Evolutionary conservation across 768 basidiomycete genomes (phyloP).

Genomic region (Suillus variegatus): DNA sequence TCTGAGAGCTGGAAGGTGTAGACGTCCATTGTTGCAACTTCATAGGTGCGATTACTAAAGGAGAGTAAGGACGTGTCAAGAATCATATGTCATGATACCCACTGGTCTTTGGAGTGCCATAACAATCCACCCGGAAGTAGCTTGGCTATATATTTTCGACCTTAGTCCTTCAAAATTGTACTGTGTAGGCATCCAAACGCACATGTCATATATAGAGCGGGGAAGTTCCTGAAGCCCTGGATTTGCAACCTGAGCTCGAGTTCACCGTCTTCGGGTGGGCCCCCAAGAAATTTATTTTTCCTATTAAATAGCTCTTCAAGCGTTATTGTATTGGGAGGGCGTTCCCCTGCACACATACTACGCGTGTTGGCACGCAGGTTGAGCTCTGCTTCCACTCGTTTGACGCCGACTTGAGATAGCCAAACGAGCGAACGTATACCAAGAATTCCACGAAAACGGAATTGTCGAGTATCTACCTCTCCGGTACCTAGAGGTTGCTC

Average conservation of each 20-base stretch:
- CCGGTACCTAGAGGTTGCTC: constrained; percentile 39
- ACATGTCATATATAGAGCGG: constrained; percentile 45
- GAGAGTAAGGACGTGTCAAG: constrained; percentile 8
- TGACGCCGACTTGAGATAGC: constrained; percentile 49
- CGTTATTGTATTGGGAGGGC: constrained; percentile 30
- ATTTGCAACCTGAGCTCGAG: constrained; percentile 41
- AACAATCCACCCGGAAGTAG: constrained; percentile 31
- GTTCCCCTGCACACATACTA: constrained; percentile 21
- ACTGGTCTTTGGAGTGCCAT: constrained; percentile 33
- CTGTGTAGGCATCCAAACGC: constrained; percentile 9
- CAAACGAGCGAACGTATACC: constrained; percentile 46
- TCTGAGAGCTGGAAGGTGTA: constrained; percentile 42
- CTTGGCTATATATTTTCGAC: constrained; percentile 22
- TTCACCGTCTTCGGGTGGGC: constrained; percentile 16
- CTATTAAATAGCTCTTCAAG: constrained; percentile 37
- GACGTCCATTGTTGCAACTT: constrained; percentile 48
- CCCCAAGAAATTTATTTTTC: constrained; percentile 6
- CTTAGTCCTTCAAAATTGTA: background rate
- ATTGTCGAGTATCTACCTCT: constrained; percentile 26
- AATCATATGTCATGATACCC: constrained; percentile 9
- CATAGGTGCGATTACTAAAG: constrained; percentile 43
- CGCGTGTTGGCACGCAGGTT: constrained; percentile 38
- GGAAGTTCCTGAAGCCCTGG: constrained; percentile 40
- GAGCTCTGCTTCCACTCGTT: constrained; percentile 46
- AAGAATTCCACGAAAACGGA: constrained; percentile 55